Percentiles rank a stretch among this genome's conserved stretches.
Evolutionary conservation across 371 early-diverging fungal species (phyloP).

Genomic region (Chytridium lagenaria): DNA sequence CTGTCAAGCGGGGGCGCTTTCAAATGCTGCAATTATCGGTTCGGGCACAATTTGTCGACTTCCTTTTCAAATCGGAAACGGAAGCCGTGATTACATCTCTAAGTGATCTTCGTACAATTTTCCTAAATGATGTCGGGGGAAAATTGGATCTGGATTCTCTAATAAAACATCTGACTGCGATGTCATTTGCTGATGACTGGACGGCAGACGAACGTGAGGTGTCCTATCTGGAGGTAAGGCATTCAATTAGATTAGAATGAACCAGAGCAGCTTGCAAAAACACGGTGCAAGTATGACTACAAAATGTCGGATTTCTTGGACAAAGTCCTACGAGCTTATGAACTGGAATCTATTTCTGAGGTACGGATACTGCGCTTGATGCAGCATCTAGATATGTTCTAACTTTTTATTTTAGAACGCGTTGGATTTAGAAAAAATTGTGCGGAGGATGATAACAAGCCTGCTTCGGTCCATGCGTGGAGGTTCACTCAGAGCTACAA

Average conservation of each 20-base stretch:
- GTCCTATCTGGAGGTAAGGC: no score
- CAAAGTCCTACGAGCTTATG: conserved; percentile 3
- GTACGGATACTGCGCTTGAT: neutral
- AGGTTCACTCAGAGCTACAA: conserved; percentile 53
- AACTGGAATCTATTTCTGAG: neutral
- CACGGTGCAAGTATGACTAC: neutral
- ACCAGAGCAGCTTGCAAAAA: no score
- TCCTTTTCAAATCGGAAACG: neutral
- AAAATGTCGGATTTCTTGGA: neutral
- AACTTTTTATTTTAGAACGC: neutral
- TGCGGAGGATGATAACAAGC: neutral
- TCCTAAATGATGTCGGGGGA: neutral
- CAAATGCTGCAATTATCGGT: neutral
- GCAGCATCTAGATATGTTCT: no score
- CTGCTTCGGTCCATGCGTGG: conserved; percentile 36
- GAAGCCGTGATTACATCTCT: neutral
- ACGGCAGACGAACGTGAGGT: no score
- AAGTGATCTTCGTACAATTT: neutral
- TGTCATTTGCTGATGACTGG: neutral
- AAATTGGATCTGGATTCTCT: neutral
- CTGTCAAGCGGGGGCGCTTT: neutral
- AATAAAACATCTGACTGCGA: neutral
- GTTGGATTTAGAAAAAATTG: conserved; percentile 16
- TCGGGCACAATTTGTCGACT: neutral
- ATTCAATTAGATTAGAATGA: no score